Base-by-base conservation (phyloP, 2,329 filamentous ascomycete species). In the Diplodia corticola region DNA sequence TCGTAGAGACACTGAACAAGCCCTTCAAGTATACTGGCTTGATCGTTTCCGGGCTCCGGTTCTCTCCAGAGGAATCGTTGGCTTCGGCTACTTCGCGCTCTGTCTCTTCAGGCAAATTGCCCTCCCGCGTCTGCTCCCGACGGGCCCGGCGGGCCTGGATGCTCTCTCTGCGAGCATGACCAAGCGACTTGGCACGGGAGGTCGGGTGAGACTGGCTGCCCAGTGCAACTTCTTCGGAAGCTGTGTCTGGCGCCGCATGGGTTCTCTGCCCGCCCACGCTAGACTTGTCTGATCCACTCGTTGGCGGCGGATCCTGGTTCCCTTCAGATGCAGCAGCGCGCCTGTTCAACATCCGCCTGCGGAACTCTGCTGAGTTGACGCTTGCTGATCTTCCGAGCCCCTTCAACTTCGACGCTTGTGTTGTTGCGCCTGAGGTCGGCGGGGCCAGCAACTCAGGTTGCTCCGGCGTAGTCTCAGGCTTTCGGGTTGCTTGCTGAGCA, bases 1-100 rank as follows among this genome's bases (percentile, higher is more conserved):
- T 99, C 0, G 95, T 99, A 4, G 92, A 96, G 64, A 98, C 95
- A 73, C 94, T 98, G 80, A 99, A 98, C 20, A 99, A 84, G 4
- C 95, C 95, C 79, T 98, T 99, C 66, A 99, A 86, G 77, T 91
- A 98, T 3, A 98, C 95, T 0, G 95, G 95, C 77, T 97, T 97
- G 63, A 94, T 89, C 68, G 94, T 86, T 70, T 96, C 92, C 5
- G 90, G 88, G 70, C 86, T 89, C 26, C 80, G 77, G 46, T 30
- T 37, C 48, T 66, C 64, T n/a, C 48, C 54, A 24, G 69, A 88
- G 68, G 87, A 85, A 60, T 80, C 78, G 44, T 80, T 82, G 48
- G 85, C 83, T 67, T 84, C 83, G 1, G 82, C 80, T 28, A 92
- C 80, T 66, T 97, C 93, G 57, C 89, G 86, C 73, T 96, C 92